phyloP scores from a whole-genome alignment of 495 filamentous ascomycete species.

The Hypoxylon subgilvum region DNA sequence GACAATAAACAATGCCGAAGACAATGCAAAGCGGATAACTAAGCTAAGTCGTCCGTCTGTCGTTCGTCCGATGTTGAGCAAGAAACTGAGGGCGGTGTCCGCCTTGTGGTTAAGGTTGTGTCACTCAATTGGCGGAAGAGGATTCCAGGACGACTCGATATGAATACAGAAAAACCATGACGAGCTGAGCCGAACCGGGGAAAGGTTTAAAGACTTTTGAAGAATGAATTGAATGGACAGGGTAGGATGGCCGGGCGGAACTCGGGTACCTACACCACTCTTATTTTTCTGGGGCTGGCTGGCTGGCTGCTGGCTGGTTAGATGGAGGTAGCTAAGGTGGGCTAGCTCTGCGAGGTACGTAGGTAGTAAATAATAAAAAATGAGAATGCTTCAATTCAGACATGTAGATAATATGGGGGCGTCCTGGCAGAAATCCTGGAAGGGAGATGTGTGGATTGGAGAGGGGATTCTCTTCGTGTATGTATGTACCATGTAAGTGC shows the following conservation, averaged over 20 bases:
- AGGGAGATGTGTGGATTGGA: constrained; percentile 25
- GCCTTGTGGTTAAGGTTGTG: constrained; percentile 32
- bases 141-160: constrained; percentile 31
- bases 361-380: constrained; percentile 33
- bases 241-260: constrained; percentile 26
- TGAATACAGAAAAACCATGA: constrained; percentile 37
- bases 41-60: too few species aligned
- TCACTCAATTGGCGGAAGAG: constrained; percentile 37
- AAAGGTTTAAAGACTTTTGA: constrained; percentile 35
- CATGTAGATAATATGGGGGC: constrained; percentile 27
- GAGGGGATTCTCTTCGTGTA: constrained; percentile 7
- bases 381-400: constrained; percentile 34
- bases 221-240: constrained; percentile 35
- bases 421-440: constrained; percentile 35
- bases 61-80: neutral
- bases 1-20: constrained; percentile 28
- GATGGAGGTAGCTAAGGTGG: constrained; percentile 2
- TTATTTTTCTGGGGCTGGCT: constrained; percentile 37
- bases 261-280: constrained; percentile 30
- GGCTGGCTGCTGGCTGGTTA: neutral
- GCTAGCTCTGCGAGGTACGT: constrained; percentile 39
- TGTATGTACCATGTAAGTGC: neutral
- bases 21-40: constrained; percentile 12
- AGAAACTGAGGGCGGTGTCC: constrained; percentile 25
- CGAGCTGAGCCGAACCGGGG: constrained; percentile 38